These are phyloP conservation scores for Fusarium succisae DNA, from an alignment of 2,329 filamentous ascomycete species.

Conservation along the genomic window DNA sequence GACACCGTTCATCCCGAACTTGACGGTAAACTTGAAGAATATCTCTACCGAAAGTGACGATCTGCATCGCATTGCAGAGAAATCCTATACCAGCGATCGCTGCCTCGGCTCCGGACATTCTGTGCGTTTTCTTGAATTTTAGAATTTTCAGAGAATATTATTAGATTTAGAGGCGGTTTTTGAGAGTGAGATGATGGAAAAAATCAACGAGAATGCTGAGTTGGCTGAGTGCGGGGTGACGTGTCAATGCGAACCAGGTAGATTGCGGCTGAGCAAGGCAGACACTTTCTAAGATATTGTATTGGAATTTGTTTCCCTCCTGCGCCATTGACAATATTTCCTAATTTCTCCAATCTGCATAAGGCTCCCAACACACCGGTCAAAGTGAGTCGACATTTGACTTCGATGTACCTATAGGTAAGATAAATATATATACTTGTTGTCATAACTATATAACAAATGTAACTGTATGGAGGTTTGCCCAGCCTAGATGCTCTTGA, in stretches of 20 bases:
- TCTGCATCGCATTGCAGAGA: background rate
- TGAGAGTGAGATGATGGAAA: fast-evolving
- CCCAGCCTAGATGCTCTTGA: constrained; percentile 55
- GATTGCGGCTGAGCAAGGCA: background rate
- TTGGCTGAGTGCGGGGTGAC: background rate
- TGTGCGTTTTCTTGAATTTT: fast-evolving
- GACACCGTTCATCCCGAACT: background rate
- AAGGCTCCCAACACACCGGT: fast-evolving
- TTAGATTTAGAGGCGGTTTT: fast-evolving
- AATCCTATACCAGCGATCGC: background rate
- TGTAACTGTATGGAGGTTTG: fast-evolving
- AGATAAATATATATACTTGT: background rate
- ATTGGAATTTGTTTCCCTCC: background rate
- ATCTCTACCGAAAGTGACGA: background rate
- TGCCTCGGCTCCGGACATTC: background rate
- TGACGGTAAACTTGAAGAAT: background rate
- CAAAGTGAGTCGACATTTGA: background rate
- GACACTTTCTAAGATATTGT: fast-evolving
- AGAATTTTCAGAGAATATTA: fast-evolving
- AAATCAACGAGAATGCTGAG: fast-evolving
- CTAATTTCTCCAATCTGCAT: fast-evolving
- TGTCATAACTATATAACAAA: background rate
- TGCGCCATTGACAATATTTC: background rate
- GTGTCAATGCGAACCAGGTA: background rate
- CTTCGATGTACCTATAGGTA: too few species aligned